Conservation (phyloP, 2,329 filamentous ascomycete species). For the Aspergillus hiratsukae region DNA sequence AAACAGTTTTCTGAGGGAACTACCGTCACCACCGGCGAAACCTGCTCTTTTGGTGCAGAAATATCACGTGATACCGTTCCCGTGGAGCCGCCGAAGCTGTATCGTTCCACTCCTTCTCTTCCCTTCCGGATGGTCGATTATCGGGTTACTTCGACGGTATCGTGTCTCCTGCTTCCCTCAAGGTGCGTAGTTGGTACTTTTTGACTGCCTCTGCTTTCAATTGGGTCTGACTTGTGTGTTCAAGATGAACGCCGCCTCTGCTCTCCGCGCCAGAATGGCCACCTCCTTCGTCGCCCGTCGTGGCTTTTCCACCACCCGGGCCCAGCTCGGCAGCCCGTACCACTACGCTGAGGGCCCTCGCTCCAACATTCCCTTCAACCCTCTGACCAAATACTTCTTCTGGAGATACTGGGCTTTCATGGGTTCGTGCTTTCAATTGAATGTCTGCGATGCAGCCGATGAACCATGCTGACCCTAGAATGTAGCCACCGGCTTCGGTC, state of each 20-base stretch:
- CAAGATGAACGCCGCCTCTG: conserved; percentile 73
- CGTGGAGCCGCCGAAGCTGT: conserved; percentile 8
- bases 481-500: conserved; percentile 53
- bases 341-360: conserved; percentile 97
- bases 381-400: conserved; percentile 79
- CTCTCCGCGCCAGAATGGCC: conserved; percentile 59
- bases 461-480: conserved; percentile 33
- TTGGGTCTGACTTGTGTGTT: conserved; percentile 37
- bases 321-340: conserved; percentile 84
- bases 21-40: conserved; percentile 15
- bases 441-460: neutral
- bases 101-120: conserved; percentile 18
- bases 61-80: conserved; percentile 11
- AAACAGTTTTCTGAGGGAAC: neutral
- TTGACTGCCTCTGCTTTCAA: conserved; percentile 11
- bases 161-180: conserved; percentile 23
- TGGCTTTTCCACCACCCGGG: conserved; percentile 87
- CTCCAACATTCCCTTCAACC: conserved; percentile 96
- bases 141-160: conserved; percentile 11
- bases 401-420: conserved; percentile 79
- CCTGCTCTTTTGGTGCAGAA: conserved; percentile 5
- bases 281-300: conserved; percentile 74
- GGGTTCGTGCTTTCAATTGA: conserved; percentile 46
- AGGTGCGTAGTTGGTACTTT: conserved; percentile 23
- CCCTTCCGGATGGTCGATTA: conserved; percentile 15